Evolutionary conservation across 2,329 filamentous ascomycete genomes (phyloP).

Genomic region (Thyridium curvatum): DNA sequence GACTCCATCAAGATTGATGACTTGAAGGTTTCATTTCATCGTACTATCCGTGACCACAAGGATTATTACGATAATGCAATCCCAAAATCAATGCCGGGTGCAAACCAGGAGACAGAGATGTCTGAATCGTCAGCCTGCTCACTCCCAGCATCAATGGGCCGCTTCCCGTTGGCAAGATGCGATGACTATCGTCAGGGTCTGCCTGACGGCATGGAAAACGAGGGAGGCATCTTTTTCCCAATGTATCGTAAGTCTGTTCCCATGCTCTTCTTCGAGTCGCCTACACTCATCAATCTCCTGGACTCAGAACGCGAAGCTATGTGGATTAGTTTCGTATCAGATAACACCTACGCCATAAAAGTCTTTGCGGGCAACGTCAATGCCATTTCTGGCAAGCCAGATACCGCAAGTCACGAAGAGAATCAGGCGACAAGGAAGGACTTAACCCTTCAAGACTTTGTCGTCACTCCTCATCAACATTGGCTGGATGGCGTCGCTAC

Average conservation of each 20-base stretch:
- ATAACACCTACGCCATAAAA: conserved; percentile 3
- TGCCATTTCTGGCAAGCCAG: conserved; percentile 4
- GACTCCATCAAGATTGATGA: conserved; percentile 5
- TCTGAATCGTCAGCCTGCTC: background rate
- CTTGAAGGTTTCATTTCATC: conserved; percentile 27
- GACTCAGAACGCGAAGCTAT: conserved; percentile 5
- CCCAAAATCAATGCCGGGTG: conserved; percentile 27
- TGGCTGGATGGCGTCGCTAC: conserved; percentile 5
- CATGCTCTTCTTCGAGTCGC: background rate
- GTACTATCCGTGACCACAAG: conserved; percentile 37
- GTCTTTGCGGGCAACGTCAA: conserved; percentile 6
- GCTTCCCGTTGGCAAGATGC: too few relatives aligned
- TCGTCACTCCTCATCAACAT: conserved; percentile 1
- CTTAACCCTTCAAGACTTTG: conserved; percentile 6
- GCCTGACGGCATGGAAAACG: background rate
- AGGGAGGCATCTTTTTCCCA: conserved; percentile 6
- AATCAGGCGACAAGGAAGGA: background rate
- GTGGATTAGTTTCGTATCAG: conserved; percentile 3
- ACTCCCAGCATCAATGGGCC: background rate
- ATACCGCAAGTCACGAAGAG: background rate
- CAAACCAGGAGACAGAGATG: conserved; percentile 15
- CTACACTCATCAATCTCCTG: background rate
- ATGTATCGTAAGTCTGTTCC: conserved; percentile 4
- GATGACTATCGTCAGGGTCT: too few relatives aligned
- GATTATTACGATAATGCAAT: conserved; percentile 20